Evolutionary conservation across 176 grass and related monocot species (phyloP), one percentile per base, ranked within the genome.

Genomic region (Musa schizocarpa): DNA sequence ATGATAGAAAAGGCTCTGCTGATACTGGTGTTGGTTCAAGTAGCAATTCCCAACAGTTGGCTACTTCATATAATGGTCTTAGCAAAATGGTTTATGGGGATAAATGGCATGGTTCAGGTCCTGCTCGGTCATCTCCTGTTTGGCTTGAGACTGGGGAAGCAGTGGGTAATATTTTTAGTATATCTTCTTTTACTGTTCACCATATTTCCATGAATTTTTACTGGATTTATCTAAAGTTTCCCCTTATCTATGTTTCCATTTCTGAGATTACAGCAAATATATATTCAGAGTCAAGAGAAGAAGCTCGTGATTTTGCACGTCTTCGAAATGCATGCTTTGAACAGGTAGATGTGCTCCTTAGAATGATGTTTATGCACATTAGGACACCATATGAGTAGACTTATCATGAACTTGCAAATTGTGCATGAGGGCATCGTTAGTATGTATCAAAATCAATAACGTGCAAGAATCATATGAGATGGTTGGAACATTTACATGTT

Each of bases 141-240:
- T 98, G 95, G 95, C 95, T 98, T 74, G 95, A 98, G 67, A 98
- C 90, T 74, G 95, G 95, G 14, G 90, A 94, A 49, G 84, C 95
- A 89, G 95, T 98, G 26, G 95, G 95, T 98, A 94, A 87, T 90
- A 82, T 22, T 65, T 24, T 69, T 81, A 14, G 27, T 54, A 23
- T 69, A 20, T 1, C 65, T 85, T 71, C n/a, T 82, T 13, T 25
- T 82, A 76, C 20, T 72, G 54, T 61, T 22, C 26, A 25, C 54
- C 50, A 16, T 57, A 13, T 73, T 71, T 77, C 0, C 72, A 9
- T 21, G 4, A 69, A 17, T 50, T 17, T 68, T 14, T 74, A 21
- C 9, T 76, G 27, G 55, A 81, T 58, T 25, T 69, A 14, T 29
- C 57, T 87, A 48, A 83, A 76, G 19, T 78, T 34, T 83, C 19